Percentiles rank a stretch among this genome's conserved stretches.
Evolutionary conservation across 2,329 filamentous ascomycete species (phyloP).

Genomic region (Talaromyces sp.): DNA sequence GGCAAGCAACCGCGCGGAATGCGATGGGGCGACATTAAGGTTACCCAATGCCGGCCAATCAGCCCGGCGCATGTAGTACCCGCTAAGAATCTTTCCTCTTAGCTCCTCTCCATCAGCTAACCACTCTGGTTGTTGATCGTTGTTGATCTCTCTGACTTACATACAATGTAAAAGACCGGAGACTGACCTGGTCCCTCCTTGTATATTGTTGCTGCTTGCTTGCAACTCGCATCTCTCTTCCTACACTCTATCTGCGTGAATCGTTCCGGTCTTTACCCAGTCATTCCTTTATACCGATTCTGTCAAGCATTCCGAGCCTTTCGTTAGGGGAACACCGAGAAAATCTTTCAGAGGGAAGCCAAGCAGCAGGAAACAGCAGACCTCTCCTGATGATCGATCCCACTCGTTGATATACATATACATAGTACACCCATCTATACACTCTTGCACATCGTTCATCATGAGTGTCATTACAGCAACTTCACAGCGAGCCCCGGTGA

Average conservation of each 20-base stretch:
- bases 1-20: not conserved
- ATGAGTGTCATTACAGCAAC: constrained; percentile 43
- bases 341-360: not conserved
- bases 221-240: not conserved
- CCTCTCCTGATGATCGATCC: not conserved
- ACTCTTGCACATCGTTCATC: constrained; percentile 17
- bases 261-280: not conserved
- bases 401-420: not conserved
- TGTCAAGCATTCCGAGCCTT: not conserved
- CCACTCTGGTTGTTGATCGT: not conserved
- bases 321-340: not conserved
- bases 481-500: constrained; percentile 33
- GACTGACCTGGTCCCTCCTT: not conserved
- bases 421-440: not conserved
- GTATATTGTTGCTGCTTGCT: not conserved
- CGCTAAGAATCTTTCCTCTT: not conserved
- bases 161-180: too few relatives aligned
- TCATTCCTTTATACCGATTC: not conserved
- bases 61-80: not conserved
- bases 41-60: constrained; percentile 2
- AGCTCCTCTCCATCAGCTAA: constrained; percentile 1
- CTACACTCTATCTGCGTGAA: not conserved
- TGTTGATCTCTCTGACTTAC: not conserved
- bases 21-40: not conserved
- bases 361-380: not conserved